phyloP scores from a whole-genome alignment of 345 rosid species.

The Heritiera littoralis region DNA sequence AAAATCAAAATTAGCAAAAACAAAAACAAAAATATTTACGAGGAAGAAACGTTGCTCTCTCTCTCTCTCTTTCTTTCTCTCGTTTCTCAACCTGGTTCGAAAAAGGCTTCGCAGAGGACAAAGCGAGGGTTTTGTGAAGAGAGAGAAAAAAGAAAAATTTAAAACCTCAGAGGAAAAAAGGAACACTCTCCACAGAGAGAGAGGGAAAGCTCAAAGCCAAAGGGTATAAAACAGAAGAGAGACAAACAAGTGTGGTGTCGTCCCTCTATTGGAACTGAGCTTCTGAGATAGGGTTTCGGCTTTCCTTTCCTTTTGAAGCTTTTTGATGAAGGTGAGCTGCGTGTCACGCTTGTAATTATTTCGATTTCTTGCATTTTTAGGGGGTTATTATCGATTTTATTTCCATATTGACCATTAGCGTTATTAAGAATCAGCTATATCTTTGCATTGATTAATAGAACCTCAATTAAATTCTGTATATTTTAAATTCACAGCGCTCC shows the following conservation, averaged over 20 bases:
- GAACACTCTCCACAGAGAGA: conserved; percentile 14
- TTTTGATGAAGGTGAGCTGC: conserved; percentile 32
- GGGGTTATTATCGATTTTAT: conserved; percentile 1
- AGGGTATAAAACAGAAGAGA: conserved; percentile 8
- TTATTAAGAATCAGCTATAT: conserved; percentile 20
- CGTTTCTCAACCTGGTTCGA: conserved; percentile 29
- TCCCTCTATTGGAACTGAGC: conserved; percentile 18
- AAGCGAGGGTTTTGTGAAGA: conserved; percentile 32
- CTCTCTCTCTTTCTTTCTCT: neutral
- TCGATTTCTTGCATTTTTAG: neutral
- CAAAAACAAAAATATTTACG: conserved; percentile 7
- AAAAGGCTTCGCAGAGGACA: conserved; percentile 23
- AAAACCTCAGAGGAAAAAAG: neutral
- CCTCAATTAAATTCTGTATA: conserved; percentile 15
- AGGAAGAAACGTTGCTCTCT: conserved; percentile 35
- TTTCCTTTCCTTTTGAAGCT: neutral
- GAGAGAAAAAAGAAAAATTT: conserved; percentile 9
- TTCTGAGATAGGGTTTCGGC: conserved; percentile 41
- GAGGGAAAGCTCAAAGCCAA: conserved; percentile 22
- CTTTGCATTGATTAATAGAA: conserved; percentile 17
- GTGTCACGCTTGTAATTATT: conserved; percentile 6
- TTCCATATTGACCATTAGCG: conserved; percentile 19
- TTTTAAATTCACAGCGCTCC: conserved; percentile 2
- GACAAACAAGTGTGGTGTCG: neutral
- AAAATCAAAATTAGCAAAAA: conserved; percentile 9